Evolutionary conservation across 805 yeast genomes (phyloP), one percentile per base, ranked within the genome.

Genomic region (Clavispora fructus): DNA sequence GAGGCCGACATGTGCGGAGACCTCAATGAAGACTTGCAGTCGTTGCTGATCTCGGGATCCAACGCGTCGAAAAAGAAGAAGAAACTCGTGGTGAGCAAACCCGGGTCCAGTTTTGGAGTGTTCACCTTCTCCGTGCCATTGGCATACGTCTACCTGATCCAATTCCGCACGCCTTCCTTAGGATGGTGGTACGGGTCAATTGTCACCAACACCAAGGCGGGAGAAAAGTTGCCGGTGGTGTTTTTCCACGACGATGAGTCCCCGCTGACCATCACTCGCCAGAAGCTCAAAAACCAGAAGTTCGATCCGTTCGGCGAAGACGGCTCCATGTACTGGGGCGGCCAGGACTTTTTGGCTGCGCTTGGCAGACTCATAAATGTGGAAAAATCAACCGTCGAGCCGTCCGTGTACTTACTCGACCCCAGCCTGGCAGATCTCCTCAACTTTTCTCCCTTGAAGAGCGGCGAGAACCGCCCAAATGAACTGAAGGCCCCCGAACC

Each of bases 151-250:
- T 92, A 82, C 62, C 86, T 96, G 25, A 73, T 94, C 35, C 96
- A 91, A 62, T 78, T 85, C 11, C 75, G 97, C 44, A 83, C 83
- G 2, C 97, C 97, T 6, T 82, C 90, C 2, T 69, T 80, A 13
- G 95, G 91, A 1, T 83, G 90, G 81, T 92, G 97, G 97, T 80
- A 78, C 66, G 99, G 99, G 0, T 87, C 96, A 0, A 68, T 92
- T 13, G 70, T 89, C 1, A 64, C 94, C 27, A 84, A 88, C 63
- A 79, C 92, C 1, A 78, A 78, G 52, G 68, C 79, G 68, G 80
- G 80, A 8, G 85, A 80, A 45, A 79, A 82, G 39, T 65, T 89
- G 14, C 98, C 98, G 0, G 84, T 90, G 5, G 58, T 94, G 35
- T 94, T 91, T 63, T 91, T 94, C 70, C 99, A 94, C 64, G 99